Conservation (phyloP, 768 basidiomycete species). For the Serendipita sp. region DNA sequence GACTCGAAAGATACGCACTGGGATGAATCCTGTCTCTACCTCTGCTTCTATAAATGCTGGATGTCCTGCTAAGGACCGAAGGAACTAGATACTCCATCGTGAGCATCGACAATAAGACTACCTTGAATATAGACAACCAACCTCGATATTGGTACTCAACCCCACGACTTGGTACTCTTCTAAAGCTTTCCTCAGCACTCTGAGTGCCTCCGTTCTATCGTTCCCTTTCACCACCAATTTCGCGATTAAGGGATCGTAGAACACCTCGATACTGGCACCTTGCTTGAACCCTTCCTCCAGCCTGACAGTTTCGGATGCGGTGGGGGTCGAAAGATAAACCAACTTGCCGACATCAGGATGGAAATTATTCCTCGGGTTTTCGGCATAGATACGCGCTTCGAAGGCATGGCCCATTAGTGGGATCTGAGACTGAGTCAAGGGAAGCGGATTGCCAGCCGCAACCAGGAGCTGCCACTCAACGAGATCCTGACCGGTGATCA, state of each 20-base stretch:
- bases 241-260: slow-evolving; percentile 85
- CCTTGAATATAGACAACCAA: neutral
- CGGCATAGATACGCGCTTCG: slow-evolving; percentile 90
- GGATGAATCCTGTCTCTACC: slow-evolving; percentile 87
- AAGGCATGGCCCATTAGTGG: slow-evolving; percentile 87
- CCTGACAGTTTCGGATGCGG: slow-evolving; percentile 52
- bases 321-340: slow-evolving; percentile 65
- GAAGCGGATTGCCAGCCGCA: slow-evolving; percentile 75
- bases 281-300: slow-evolving; percentile 79
- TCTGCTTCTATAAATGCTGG: slow-evolving; percentile 59
- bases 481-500: slow-evolving; percentile 85
- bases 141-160: slow-evolving; percentile 75
- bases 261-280: slow-evolving; percentile 70
- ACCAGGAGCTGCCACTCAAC: slow-evolving; percentile 93
- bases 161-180: slow-evolving; percentile 86
- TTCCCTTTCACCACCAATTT: slow-evolving; percentile 82
- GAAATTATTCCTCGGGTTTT: slow-evolving; percentile 86
- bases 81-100: slow-evolving; percentile 28
- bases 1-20: slow-evolving; percentile 29
- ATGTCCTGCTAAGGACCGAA: slow-evolving; percentile 63
- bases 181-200: slow-evolving; percentile 62
- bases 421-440: slow-evolving; percentile 58
- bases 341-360: slow-evolving; percentile 79
- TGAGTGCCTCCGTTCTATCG: slow-evolving; percentile 70
- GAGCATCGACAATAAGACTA: neutral